These are phyloP conservation scores for Boletus patriciae DNA, from an alignment of 768 basidiomycete genomes.

Conservation along the genomic window DNA sequence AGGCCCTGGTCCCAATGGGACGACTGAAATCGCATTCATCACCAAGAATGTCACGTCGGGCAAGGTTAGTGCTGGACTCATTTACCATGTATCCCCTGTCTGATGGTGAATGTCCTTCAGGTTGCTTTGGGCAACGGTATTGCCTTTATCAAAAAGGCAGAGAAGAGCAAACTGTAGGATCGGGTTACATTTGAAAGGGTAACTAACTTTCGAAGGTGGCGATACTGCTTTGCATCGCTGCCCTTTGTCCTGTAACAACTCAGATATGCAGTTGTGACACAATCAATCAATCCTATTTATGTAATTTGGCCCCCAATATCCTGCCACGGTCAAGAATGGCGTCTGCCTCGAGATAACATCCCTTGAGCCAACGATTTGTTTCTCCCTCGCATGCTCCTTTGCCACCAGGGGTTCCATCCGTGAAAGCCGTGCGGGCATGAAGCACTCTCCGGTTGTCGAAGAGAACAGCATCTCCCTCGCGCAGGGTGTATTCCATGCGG, in stretches of 20 bases:
- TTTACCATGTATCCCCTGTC: not conserved
- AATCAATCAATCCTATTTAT: conserved; percentile 2
- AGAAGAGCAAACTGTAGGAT: conserved; percentile 44
- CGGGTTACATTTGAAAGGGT: not conserved
- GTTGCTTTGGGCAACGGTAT: conserved; percentile 59
- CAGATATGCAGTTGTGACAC: not conserved
- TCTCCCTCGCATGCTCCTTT: conserved; percentile 43
- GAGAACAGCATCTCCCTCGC: conserved; percentile 81
- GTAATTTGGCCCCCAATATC: conserved; percentile 42
- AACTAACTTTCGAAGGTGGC: not conserved
- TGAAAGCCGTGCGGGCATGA: conserved; percentile 83
- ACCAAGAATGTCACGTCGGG: conserved; percentile 60
- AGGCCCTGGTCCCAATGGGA: conserved; percentile 60
- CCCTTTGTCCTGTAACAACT: not conserved
- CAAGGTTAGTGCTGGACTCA: conserved; percentile 42
- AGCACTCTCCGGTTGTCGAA: conserved; percentile 92
- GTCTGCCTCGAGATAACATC: conserved; percentile 76
- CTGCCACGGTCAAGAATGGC: conserved; percentile 60
- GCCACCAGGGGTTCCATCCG: conserved; percentile 33
- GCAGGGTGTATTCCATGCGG: conserved; percentile 62
- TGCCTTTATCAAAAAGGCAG: conserved; percentile 58
- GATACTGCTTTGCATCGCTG: not conserved
- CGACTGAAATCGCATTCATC: conserved; percentile 57
- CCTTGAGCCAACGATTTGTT: conserved; percentile 84
- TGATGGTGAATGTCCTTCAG: conserved; percentile 26